Evolutionary conservation across 78 protist species (phyloP), one percentile per base, ranked within the genome.

Genomic region (Dictyostelium brefeldianum): DNA sequence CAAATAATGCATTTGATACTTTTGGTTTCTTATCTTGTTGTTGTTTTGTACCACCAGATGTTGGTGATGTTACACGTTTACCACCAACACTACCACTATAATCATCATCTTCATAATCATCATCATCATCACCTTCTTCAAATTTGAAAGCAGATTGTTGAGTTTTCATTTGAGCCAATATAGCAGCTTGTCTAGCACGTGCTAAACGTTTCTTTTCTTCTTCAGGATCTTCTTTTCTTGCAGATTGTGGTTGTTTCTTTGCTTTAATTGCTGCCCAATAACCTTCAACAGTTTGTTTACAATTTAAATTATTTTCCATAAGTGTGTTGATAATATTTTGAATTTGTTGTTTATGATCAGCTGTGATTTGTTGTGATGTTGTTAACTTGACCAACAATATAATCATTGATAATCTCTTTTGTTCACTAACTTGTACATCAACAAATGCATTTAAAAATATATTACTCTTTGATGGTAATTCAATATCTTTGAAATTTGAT

Each of bases 141-240:
- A 90, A 80, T 46, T 81, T 80, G 78, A 91, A 91, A 10, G 82
- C 84, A 17, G 89, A 81, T 59, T 91, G 95, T 69, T 91, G 95
- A 22, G 95, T 67, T 48, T 80, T 81, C 95, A 91, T 91, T 48
- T 91, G 89, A 53, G 84, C 95, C 22, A 91, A 54, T 25, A 91
- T 91, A 0, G 84, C 95, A 4, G 89, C 89, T 56, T 91, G 95
- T 53, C 90, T 50, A 31, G 89, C 84, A 47, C 80, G 80, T 8
- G 87, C 91, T 46, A 78, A 43, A 29, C 95, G 51, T 56, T 78
- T 91, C 67, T 73, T 80, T 43, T 83, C 90, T 36, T 91, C 95
- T 43, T 91, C 95, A n/a, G 87, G 87, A 53, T 70, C 81, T 1
- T 82, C 56, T 51, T 73, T 74, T 17, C 62, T 27, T 8, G 83